Conservation (phyloP, 2,329 filamentous ascomycete species). For the Blastomyces emzantsi region DNA sequence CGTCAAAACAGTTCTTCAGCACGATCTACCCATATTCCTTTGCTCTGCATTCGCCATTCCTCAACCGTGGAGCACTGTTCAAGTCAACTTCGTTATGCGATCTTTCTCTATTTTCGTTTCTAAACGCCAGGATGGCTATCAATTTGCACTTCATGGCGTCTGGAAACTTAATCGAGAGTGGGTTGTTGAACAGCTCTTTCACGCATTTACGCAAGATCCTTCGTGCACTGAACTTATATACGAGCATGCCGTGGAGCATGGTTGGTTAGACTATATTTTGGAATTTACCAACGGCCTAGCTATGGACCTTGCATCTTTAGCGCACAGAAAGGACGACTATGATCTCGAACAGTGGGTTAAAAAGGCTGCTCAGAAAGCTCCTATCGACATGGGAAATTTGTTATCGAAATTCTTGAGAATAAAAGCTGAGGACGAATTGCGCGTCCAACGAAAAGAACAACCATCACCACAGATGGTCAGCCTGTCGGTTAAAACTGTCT, state of each 20-base stretch:
- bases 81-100: constrained; percentile 41
- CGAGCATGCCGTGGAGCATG: constrained; percentile 70
- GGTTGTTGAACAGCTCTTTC: constrained; percentile 71
- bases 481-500: constrained; percentile 76
- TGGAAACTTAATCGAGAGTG: constrained; percentile 87
- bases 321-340: constrained; percentile 69
- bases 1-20: constrained; percentile 52
- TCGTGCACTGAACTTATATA: constrained; percentile 61
- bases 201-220: constrained; percentile 62
- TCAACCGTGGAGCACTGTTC: constrained; percentile 41
- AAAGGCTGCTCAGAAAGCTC: constrained; percentile 55
- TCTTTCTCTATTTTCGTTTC: constrained; percentile 72
- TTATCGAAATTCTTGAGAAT: constrained; percentile 73
- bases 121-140: constrained; percentile 66
- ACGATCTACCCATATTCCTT: constrained; percentile 42
- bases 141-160: constrained; percentile 82
- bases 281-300: constrained; percentile 74
- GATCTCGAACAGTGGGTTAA: constrained; percentile 75
- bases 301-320: constrained; percentile 75
- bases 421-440: constrained; percentile 72
- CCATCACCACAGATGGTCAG: constrained; percentile 59
- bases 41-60: constrained; percentile 41
- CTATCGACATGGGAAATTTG: constrained; percentile 58
- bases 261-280: constrained; percentile 75
- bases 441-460: constrained; percentile 61